Conservation (phyloP, 805 yeast genomes). For the Groenewaldozyma salmanticensis region DNA sequence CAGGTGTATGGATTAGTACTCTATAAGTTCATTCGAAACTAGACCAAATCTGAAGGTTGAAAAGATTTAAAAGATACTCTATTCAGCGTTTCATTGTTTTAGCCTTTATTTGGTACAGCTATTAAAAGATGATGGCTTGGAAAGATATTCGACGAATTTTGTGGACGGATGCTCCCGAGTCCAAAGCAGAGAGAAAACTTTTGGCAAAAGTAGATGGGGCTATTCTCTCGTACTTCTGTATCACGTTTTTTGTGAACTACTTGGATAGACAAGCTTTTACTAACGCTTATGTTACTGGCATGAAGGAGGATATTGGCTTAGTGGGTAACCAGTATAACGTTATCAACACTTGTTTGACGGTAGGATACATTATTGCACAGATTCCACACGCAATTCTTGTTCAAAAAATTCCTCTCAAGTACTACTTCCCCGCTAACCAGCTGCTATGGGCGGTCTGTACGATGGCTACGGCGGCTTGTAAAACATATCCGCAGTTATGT, state of each 20-base stretch:
- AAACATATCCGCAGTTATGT: slow-evolving; percentile 34
- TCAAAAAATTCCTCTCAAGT: slow-evolving; percentile 28
- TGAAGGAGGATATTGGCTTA: slow-evolving; percentile 37
- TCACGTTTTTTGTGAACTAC: slow-evolving; percentile 30
- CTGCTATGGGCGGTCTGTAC: slow-evolving; percentile 37
- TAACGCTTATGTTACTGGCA: slow-evolving; percentile 40
- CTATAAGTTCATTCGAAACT: no score
- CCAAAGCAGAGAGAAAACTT: slow-evolving; percentile 25
- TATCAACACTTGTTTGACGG: slow-evolving; percentile 36
- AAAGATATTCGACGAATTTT: neutral
- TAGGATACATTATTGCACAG: slow-evolving; percentile 44
- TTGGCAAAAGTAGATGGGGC: slow-evolving; percentile 32
- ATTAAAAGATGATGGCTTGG: neutral
- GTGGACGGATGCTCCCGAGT: slow-evolving; percentile 1
- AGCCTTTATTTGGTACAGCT: no score
- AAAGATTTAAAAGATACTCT: no score
- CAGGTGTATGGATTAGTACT: no score
- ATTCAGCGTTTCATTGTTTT: no score
- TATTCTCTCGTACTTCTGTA: slow-evolving; percentile 11
- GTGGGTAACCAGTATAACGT: slow-evolving; percentile 36
- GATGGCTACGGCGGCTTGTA: slow-evolving; percentile 32
- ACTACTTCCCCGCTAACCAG: slow-evolving; percentile 36
- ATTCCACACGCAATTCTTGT: slow-evolving; percentile 27
- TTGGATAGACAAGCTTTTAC: slow-evolving; percentile 34
- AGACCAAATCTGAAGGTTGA: no score